Conservation (phyloP, 1,284 basidiomycete species). For the Sporisorium sorghi region DNA sequence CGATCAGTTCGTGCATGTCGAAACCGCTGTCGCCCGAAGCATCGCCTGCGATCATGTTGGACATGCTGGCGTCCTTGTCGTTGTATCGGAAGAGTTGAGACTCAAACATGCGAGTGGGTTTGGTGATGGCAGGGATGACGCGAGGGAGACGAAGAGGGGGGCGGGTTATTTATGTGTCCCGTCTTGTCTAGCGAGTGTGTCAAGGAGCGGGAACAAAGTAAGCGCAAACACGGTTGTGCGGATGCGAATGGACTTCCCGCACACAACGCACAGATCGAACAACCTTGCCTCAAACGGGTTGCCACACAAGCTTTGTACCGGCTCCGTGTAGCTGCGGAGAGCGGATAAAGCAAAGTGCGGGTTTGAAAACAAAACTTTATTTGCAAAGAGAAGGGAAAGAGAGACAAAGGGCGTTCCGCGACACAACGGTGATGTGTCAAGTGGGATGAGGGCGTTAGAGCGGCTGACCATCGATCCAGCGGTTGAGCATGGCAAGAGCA, state of each 20-base stretch:
- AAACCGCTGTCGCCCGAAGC: slow-evolving; percentile 18
- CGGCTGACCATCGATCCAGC: slow-evolving; percentile 62
- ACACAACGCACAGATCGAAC: background rate
- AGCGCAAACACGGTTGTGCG: too few species aligned
- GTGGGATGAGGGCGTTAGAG: slow-evolving; percentile 20
- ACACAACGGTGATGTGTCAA: background rate
- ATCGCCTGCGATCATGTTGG: background rate
- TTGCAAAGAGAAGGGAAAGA: background rate
- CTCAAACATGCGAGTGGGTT: background rate
- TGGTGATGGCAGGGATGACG: background rate
- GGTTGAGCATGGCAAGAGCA: slow-evolving; percentile 60
- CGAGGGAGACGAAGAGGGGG: background rate
- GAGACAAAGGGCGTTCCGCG: background rate
- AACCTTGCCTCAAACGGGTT: too few species aligned
- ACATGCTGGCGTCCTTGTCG: background rate
- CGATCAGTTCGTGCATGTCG: slow-evolving; percentile 18
- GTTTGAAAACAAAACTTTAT: background rate
- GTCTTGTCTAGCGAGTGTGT: too few species aligned
- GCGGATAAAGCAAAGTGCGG: background rate
- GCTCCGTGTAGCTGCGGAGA: too few species aligned
- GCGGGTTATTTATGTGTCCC: background rate
- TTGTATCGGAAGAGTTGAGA: background rate
- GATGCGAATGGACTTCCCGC: too few species aligned
- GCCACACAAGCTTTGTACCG: slow-evolving; percentile 1
- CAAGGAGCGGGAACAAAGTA: too few species aligned